Base-by-base conservation (phyloP, 1,284 basidiomycete species). In the Vanrija sp. region DNA sequence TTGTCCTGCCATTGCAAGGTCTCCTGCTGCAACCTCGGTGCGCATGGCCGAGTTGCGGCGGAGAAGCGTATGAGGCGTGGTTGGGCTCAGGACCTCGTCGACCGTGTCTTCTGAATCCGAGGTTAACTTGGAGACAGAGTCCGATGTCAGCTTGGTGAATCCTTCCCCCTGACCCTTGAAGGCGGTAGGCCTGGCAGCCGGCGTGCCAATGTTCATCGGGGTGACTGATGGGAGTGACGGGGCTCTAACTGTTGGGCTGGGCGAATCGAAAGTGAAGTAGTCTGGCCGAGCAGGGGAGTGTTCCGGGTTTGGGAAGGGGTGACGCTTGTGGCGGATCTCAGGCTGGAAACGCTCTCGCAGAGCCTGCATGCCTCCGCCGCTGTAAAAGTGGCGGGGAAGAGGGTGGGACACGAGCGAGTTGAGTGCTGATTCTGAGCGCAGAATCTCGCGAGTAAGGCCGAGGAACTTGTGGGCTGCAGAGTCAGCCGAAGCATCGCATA, bases 361-460 rank as follows among this genome's bases (percentile, higher is more conserved):
- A 55, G 88, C 83, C 69, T 91, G 86, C 67, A 98, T 83, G 2
- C 95, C 95, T 7, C 90, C 90, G n/a, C 89, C 86, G 69, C 92
- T 88, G 72, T 98, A 98, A 78, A 98, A 99, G 0, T 85, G 84
- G 23, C 84, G 78, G 0, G 95, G 94, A 1, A 99, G 81, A 5
- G 95, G 94, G 73, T 97, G 91, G 60, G 91, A 94, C 14, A 96
- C 95, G 58, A 97, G 86, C 58, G 93, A 87, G 69, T 99, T 99
- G 73, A 99, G 93, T 0, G 91, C 87, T 68, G 96, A 91, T 78
- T 99, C 95, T 0, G 95, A 95, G 26, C 92, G 86, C 51, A 98
- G 85, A 12, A 98, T 91, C 75, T 99, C 95, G 26, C 87, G 87
- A 0, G 95, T 99, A 49, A 99, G 76, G 2, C 95, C 95, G 8